These are phyloP conservation scores for Acacia pycnantha DNA, from an alignment of 331 rosid genomes.

Conservation along the genomic window DNA sequence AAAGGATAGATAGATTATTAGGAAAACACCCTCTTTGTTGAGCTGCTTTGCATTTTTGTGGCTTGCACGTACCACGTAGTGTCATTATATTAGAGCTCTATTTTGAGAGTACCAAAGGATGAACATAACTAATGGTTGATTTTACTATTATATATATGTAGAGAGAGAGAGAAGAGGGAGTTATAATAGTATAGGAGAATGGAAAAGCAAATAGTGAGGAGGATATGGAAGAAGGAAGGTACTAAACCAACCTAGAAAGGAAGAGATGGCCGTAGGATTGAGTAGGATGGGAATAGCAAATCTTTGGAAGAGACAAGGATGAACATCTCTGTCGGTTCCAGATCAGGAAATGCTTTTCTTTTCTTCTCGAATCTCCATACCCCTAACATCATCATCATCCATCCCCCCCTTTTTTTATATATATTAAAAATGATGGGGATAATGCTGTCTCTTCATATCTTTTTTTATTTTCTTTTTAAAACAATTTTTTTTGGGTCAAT, in stretches of 20 bases:
- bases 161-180: neutral
- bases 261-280: neutral
- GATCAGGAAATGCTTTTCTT: constrained; percentile 3
- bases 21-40: neutral
- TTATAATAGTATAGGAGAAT: neutral
- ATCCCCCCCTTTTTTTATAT: neutral
- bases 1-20: neutral
- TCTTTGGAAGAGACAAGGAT: constrained; percentile 40
- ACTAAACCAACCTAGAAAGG: neutral
- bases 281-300: constrained; percentile 16
- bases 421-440: neutral
- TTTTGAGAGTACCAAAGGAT: neutral
- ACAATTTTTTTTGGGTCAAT: no score
- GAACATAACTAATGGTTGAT: neutral
- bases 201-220: no score
- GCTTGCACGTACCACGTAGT: neutral
- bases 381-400: neutral
- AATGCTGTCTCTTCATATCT: neutral
- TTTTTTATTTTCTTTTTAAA: no score
- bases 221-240: neutral
- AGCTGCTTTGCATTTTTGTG: neutral
- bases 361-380: neutral
- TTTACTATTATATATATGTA: neutral
- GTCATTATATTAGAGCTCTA: neutral
- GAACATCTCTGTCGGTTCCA: constrained; percentile 30